Conservation (phyloP, 441 rosid species). For the Capsella rubella region DNA sequence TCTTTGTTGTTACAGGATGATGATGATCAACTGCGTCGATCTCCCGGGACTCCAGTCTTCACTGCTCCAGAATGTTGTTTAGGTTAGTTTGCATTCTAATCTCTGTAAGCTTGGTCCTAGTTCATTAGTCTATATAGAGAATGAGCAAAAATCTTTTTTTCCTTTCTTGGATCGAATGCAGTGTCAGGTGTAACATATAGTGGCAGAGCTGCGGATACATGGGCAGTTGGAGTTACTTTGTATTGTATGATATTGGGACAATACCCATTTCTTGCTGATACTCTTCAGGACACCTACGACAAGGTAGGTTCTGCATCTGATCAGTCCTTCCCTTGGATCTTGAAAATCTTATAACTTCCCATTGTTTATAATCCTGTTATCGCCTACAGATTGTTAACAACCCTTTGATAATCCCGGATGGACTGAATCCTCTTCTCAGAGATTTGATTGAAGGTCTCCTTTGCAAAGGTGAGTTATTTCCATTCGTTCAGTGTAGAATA, state of each 20-base stretch:
- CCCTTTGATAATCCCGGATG: constrained; percentile 68
- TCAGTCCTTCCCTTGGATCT: neutral
- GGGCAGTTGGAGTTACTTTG: constrained; percentile 96
- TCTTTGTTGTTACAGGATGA: constrained; percentile 61
- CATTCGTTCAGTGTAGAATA: neutral
- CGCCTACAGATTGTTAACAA: constrained; percentile 76
- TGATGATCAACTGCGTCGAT: constrained; percentile 92
- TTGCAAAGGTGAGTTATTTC: constrained; percentile 70
- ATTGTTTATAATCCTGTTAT: neutral
- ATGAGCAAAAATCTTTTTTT: neutral
- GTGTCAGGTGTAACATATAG: constrained; percentile 78
- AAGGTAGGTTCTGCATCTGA: constrained; percentile 57
- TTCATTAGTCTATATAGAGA: constrained; percentile 1
- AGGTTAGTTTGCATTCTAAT: constrained; percentile 53
- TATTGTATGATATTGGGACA: constrained; percentile 83
- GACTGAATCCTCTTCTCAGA: constrained; percentile 69
- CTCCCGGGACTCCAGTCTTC: constrained; percentile 99
- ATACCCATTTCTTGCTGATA: constrained; percentile 93
- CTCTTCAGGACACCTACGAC: constrained; percentile 92
- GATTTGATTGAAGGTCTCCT: constrained; percentile 86
- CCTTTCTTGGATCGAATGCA: neutral
- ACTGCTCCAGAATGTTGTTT: constrained; percentile 99
- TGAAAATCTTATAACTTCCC: neutral
- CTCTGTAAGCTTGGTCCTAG: constrained; percentile 3
- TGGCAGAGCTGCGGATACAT: constrained; percentile 92